Percentiles rank a stretch among this genome's conserved stretches.
These are phyloP conservation scores for Isatis tinctoria DNA, from an alignment of 345 rosid species.

Conservation along the genomic window DNA sequence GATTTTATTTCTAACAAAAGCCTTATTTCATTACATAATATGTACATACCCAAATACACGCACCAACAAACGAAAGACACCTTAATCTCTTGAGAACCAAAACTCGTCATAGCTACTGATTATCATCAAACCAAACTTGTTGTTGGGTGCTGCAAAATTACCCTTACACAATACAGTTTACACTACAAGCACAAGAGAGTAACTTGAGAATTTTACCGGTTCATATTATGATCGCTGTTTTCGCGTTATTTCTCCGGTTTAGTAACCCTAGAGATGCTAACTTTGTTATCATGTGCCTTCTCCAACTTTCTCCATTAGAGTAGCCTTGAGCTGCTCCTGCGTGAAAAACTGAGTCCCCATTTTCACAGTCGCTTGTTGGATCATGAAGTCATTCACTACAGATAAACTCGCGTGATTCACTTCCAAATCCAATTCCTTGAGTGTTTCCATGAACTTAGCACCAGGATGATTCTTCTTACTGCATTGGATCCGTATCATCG, in stretches of 20 bases:
- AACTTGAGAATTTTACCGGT: neutral
- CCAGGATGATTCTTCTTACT: slow-evolving; percentile 83
- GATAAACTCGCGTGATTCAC: slow-evolving; percentile 88
- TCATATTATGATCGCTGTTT: neutral
- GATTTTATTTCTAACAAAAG: neutral
- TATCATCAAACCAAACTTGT: neutral
- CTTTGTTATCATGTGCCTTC: slow-evolving; percentile 26
- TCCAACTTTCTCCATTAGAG: slow-evolving; percentile 60
- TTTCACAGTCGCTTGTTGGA: slow-evolving; percentile 94
- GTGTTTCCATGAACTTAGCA: slow-evolving; percentile 77
- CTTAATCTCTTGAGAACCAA: neutral
- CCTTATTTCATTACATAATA: slow-evolving; percentile 11
- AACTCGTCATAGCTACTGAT: slow-evolving; percentile 2
- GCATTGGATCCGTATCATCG: slow-evolving; percentile 74
- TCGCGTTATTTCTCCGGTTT: neutral
- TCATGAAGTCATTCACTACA: slow-evolving; percentile 85
- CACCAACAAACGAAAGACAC: slow-evolving; percentile 15
- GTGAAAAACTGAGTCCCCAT: slow-evolving; percentile 75
- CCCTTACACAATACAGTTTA: slow-evolving; percentile 14
- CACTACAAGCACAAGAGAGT: slow-evolving; percentile 3
- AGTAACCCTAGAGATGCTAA: neutral
- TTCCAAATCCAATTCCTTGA: slow-evolving; percentile 83
- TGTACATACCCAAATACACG: neutral
- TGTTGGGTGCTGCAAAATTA: slow-evolving; percentile 19
- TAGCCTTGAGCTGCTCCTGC: slow-evolving; percentile 71